A percentile compares a stretch with the other conserved stretches of the same genome.
phyloP scores from a whole-genome alignment of 371 early-diverging fungal species.

The Saksenaea vasiformis region DNA sequence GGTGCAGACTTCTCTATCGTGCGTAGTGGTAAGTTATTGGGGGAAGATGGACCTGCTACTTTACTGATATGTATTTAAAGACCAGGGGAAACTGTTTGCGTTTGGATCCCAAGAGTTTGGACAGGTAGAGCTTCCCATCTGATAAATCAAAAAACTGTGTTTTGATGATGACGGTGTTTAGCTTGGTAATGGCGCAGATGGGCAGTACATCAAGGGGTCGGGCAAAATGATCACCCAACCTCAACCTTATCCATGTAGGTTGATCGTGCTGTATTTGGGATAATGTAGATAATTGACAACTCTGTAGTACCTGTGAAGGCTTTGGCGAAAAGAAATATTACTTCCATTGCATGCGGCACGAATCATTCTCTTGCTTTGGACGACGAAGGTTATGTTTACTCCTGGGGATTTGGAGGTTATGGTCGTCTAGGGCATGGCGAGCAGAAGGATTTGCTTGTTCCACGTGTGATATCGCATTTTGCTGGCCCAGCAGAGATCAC shows the following conservation, averaged over 20 bases:
- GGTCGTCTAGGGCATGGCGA: constrained; percentile 53
- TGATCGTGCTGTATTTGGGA: neutral
- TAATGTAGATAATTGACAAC: neutral
- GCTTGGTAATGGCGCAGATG: constrained; percentile 49
- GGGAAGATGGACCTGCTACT: neutral
- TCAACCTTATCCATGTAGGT: constrained; percentile 39
- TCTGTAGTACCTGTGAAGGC: constrained; percentile 29
- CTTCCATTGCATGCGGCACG: constrained; percentile 48
- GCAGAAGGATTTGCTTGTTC: constrained; percentile 38
- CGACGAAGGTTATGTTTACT: constrained; percentile 44
- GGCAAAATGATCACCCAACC: constrained; percentile 38
- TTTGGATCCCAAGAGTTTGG: constrained; percentile 53
- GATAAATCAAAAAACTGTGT: neutral
- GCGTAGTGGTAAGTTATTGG: constrained; percentile 17
- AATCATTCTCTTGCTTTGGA: constrained; percentile 59
- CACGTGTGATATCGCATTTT: constrained; percentile 36
- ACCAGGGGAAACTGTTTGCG: constrained; percentile 42
- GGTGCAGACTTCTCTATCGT: constrained; percentile 47
- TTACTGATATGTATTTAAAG: constrained; percentile 2
- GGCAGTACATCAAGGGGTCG: constrained; percentile 41
- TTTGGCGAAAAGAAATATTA: constrained; percentile 28
- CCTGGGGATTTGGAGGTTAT: constrained; percentile 64
- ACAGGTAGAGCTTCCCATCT: constrained; percentile 28
- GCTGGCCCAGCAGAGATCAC: constrained; percentile 29
- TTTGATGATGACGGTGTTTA: constrained; percentile 1